These are phyloP conservation scores for Alnus glutinosa DNA, from an alignment of 306 rosid species.

Conservation along the genomic window DNA sequence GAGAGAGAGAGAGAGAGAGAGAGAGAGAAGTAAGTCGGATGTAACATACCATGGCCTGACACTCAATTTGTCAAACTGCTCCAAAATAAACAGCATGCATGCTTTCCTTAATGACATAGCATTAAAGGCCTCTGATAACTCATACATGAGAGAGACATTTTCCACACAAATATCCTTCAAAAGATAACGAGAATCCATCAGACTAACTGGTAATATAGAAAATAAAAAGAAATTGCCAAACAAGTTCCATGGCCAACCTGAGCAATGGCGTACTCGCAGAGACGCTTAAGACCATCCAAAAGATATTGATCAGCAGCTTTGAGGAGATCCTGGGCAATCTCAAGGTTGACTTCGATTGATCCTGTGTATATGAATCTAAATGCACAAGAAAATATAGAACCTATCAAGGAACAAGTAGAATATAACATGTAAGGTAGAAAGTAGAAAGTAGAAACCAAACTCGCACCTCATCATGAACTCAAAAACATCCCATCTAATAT, in stretches of 20 bases:
- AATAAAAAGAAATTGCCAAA: neutral
- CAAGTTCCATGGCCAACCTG: conserved; percentile 59
- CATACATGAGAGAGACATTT: conserved; percentile 87
- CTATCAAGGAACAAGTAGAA: neutral
- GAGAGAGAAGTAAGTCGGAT: too few relatives aligned
- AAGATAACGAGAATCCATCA: conserved; percentile 18
- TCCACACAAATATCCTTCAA: conserved; percentile 82
- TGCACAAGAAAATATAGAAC: neutral
- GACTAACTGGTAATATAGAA: neutral
- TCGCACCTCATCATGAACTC: conserved; percentile 99
- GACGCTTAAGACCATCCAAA: conserved; percentile 95
- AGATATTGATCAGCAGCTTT: conserved; percentile 99
- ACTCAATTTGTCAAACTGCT: conserved; percentile 85
- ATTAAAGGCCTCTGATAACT: conserved; percentile 92
- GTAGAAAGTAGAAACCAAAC: conserved; percentile 41
- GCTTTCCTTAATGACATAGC: conserved; percentile 88
- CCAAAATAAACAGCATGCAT: conserved; percentile 88
- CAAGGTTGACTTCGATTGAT: conserved; percentile 72
- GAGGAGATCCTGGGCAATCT: conserved; percentile 96
- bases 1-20: too few relatives aligned
- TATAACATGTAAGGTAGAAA: conserved; percentile 18
- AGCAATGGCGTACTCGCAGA: conserved; percentile 87
- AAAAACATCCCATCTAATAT: conserved; percentile 96
- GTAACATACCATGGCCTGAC: conserved; percentile 66
- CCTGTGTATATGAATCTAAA: conserved; percentile 96